Evolutionary conservation across 2,329 filamentous ascomycete genomes (phyloP), one percentile per base, ranked within the genome.

Genomic region (Periconia sp.): DNA sequence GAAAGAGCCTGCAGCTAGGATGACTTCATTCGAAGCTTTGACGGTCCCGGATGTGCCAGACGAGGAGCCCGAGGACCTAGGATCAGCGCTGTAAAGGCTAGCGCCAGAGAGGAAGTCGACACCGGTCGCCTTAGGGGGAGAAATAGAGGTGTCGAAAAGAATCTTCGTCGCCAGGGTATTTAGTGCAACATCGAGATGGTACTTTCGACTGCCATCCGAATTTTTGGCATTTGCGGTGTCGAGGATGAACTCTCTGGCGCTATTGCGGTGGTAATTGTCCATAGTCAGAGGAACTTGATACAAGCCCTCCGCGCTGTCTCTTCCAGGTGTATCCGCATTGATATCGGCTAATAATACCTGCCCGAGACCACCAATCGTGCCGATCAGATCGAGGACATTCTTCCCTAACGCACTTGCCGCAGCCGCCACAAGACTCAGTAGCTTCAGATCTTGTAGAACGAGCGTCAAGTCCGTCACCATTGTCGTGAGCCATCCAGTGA

Each of bases 161-260:
- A 90, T 69, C 56, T 83, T 85, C 36, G 85, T 84, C 47, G 81
- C 87, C 23, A 88, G 69, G 9, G 78, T 82, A 67, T 86, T 86
- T 3, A 78, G 72, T 28, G 74, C 71, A 31, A 85, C 68, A 47
- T 82, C 78, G 0, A 85, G 75, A 17, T 74, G 76, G 59, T 82
- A 83, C 50, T 73, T 77, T 47, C 74, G 73, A 32, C 68, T 72
- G 16, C 79, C 79, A 43, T 81, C 73, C 2, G 56, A 37, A 50
- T 78, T 76, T 46, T 72, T 70, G 11, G 74, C 76, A 48, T 76
- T 72, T 5, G 73, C 67, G 1, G 74, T 70, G 24, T 73, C 56
- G 53, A 79, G 59, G 32, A 86, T 66, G 36, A 82, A 77, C 38
- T 83, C 78, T 11, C 81, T 76, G 1, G 79, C 71, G 9, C 81